Base-by-base conservation (phyloP, 192 early-diverging fungal species). In the Lobosporangium transversale region DNA sequence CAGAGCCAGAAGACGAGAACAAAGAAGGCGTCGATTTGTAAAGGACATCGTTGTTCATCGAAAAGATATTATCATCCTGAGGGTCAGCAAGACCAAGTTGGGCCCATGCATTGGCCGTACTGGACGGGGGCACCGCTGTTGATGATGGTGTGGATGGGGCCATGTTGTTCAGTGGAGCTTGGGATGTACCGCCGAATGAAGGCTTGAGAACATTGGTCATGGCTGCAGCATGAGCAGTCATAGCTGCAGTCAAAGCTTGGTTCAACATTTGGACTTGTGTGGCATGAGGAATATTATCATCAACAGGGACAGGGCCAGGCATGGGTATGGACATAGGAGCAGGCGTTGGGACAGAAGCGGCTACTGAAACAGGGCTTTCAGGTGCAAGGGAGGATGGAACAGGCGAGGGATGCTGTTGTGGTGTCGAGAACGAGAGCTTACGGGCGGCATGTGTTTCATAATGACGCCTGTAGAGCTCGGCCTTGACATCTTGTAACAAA, bases 391-490 rank as follows among this genome's bases (percentile, higher is more conserved):
- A 62, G 7, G 62, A 48, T 14, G 45, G 14, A 2, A 48, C 23
- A 14, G 64, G 59, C 4, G 64, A 61, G n/a, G 51, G 62, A 11
- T 52, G 57, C n/a, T 66, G 56, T 26, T 58, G 71, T 3, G 71
- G 44, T n/a, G 23, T 32, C 23, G 64, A 56, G 7, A 62, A 29
- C 7, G 73, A 76, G 2, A 76, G 43, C 40, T 76, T 76, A 20
- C 64, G 49, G 15, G 64, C 53, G 26, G 73, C 36, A 35, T 76
- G 73, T 21, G 47, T 76, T 36, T 76, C 73, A 26, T 76, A 76
- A 44, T 76, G 73, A 37, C 73, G 73, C 15, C 73, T 54, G 24
- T 76, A 76, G 73, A 76, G 73, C 65, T 76, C 73, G 8, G 65
- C 73, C 58, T 76, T 76, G 45, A 76, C 73, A 29, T 76, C 73